Evolutionary conservation across 2,329 filamentous ascomycete genomes (phyloP), one percentile per base, ranked within the genome.

Genomic region (Xylariaceae sp.): DNA sequence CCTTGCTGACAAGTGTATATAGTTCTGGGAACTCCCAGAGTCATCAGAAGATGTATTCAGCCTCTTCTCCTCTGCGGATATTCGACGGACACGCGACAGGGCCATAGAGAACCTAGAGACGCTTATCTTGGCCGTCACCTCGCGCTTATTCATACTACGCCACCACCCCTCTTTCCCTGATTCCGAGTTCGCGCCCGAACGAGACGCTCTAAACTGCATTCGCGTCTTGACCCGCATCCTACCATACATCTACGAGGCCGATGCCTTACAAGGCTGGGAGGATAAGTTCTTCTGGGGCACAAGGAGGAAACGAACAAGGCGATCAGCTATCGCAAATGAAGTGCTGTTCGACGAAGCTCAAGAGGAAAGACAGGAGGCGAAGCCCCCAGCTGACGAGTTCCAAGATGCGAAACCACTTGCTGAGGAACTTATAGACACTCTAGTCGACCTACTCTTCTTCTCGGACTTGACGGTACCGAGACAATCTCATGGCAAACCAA

Each of bases 11-110:
- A 16, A 31, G 16, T n/a, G 23, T 52, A 19, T 37, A 40, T 53
- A 97, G 90, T 98, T 98, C 78, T 98, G 94, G 93, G 91, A 96
- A 75, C 87, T 99, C 39, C 95, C 95, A 61, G 95, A 98, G 75
- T 93, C 92, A 12, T 87, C 91, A 49, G 95, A 98, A 73, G 95
- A 99, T 79, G 88, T 99, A 70, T 98, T 98, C 79, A 96, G 92
- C 72, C 85, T 98, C 60, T 98, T 97, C 77, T 92, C 93, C 33
- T 87, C 92, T 5, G 87, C 88, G 56, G 91, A 96, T 73, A 94
- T 97, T 62, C 90, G 93, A 61, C 87, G 93, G 65, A 93, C 92
- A 41, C 87, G 93, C 71, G 94, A 97, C 74, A 83, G 86, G 67
- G 89, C 92, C 44, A 79, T 96, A 61, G 88, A 90, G 72, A 97